These are phyloP conservation scores for Noccaea caerulescens DNA, from an alignment of 345 rosid genomes.

Conservation along the genomic window DNA sequence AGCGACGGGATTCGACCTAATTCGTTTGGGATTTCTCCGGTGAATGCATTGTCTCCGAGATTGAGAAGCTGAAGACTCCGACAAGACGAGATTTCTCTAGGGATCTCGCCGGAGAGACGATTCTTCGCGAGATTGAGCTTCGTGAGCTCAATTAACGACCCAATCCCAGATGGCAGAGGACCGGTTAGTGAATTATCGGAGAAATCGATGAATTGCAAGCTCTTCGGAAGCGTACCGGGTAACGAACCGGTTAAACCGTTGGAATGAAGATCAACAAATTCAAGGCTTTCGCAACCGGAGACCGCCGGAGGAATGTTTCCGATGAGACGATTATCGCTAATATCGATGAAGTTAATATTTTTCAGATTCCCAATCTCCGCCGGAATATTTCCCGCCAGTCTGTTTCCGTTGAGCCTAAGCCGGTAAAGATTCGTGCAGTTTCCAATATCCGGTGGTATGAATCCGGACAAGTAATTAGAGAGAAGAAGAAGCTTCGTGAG, in stretches of 20 bases:
- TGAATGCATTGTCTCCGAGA: constrained; percentile 70
- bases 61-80: constrained; percentile 74
- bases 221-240: constrained; percentile 68
- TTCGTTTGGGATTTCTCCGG: constrained; percentile 79
- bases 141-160: constrained; percentile 65
- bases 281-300: constrained; percentile 63
- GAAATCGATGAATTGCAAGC: constrained; percentile 67
- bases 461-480: constrained; percentile 77
- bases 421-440: constrained; percentile 75
- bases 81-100: constrained; percentile 69
- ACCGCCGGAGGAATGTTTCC: constrained; percentile 69
- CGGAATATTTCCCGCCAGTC: constrained; percentile 76
- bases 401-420: constrained; percentile 67
- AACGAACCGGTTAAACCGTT: constrained; percentile 73
- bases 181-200: constrained; percentile 81
- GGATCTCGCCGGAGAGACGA: constrained; percentile 69
- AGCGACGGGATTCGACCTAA: constrained; percentile 73
- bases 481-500: constrained; percentile 84
- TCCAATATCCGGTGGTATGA: constrained; percentile 79
- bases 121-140: constrained; percentile 80
- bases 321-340: constrained; percentile 65
- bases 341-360: constrained; percentile 73
- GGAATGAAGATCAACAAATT: constrained; percentile 78
- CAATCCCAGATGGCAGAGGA: constrained; percentile 59
- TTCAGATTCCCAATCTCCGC: constrained; percentile 69